phyloP scores from a whole-genome alignment of 2,329 filamentous ascomycete species.

The Fusarium sp. region DNA sequence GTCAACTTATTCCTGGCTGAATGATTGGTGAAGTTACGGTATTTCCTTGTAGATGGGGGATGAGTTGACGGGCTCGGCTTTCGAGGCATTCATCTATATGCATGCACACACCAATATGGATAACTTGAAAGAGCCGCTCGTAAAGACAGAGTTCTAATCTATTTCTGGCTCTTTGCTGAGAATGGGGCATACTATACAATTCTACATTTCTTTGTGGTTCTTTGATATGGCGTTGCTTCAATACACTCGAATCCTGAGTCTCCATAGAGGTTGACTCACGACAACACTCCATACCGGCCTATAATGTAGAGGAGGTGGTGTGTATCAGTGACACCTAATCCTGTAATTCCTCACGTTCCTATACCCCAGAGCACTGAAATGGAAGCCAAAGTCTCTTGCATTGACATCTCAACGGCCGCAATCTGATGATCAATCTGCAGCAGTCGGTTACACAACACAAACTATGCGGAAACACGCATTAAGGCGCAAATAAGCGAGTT shows the following conservation, averaged over 20 bases:
- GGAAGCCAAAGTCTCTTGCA: neutral
- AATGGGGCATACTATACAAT: neutral
- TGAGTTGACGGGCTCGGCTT: neutral
- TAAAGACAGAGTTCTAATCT: neutral
- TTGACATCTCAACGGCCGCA: neutral
- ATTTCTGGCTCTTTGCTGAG: neutral
- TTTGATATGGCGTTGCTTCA: neutral
- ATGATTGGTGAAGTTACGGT: neutral
- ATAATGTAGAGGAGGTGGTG: neutral
- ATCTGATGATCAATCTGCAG: neutral
- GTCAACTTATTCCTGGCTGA: neutral
- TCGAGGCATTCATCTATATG: neutral
- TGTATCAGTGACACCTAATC: neutral
- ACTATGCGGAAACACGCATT: neutral
- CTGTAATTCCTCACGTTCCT: neutral
- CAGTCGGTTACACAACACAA: neutral
- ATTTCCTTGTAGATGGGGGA: neutral
- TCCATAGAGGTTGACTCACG: neutral
- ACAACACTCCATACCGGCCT: neutral
- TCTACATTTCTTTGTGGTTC: neutral
- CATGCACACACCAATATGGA: neutral
- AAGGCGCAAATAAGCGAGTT: neutral
- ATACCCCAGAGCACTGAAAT: neutral
- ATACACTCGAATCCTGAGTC: conserved; percentile 4
- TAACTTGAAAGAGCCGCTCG: neutral